These are phyloP conservation scores for Serendipita sp. DNA, from an alignment of 768 basidiomycete species.

Conservation along the genomic window DNA sequence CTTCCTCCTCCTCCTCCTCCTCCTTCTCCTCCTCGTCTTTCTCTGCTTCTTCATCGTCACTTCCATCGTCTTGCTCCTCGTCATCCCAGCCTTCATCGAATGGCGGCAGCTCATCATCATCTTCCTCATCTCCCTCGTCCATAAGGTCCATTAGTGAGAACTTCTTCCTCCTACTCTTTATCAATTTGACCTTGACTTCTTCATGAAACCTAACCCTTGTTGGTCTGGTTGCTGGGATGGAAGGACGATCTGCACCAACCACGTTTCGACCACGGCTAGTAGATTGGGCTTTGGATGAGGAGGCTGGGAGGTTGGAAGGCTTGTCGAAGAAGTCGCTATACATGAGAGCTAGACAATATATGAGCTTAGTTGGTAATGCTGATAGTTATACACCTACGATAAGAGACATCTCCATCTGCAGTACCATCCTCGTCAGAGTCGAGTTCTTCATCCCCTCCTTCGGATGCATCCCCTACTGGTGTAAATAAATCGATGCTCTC, in stretches of 20 bases:
- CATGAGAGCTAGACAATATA: constrained; percentile 28
- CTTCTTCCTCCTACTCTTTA: constrained; percentile 51
- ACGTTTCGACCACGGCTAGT: too few relatives aligned
- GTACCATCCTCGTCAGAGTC: constrained; percentile 23
- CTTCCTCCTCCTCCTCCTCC: constrained; percentile 16
- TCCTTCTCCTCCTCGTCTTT: constrained; percentile 9
- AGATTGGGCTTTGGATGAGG: background rate
- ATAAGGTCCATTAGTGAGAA: constrained; percentile 4
- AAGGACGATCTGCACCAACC: background rate
- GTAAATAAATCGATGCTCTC: constrained; percentile 41
- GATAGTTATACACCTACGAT: constrained; percentile 11
- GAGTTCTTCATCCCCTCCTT: constrained; percentile 31
- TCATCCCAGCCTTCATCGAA: constrained; percentile 19
- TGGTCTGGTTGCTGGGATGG: constrained; percentile 11
- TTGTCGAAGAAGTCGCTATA: constrained; percentile 74
- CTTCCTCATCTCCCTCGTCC: constrained; percentile 13
- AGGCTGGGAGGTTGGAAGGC: constrained; percentile 19
- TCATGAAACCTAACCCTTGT: constrained; percentile 64
- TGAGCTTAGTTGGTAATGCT: background rate
- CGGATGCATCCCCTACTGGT: constrained; percentile 21
- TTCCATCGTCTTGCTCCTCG: constrained; percentile 18
- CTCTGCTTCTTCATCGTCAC: constrained; percentile 14
- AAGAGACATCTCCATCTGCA: too few relatives aligned
- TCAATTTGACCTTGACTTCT: constrained; percentile 64
- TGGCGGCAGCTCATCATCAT: constrained; percentile 11